Base-by-base conservation (phyloP, 1,284 basidiomycete genomes). In the Takashimella koratensis region DNA sequence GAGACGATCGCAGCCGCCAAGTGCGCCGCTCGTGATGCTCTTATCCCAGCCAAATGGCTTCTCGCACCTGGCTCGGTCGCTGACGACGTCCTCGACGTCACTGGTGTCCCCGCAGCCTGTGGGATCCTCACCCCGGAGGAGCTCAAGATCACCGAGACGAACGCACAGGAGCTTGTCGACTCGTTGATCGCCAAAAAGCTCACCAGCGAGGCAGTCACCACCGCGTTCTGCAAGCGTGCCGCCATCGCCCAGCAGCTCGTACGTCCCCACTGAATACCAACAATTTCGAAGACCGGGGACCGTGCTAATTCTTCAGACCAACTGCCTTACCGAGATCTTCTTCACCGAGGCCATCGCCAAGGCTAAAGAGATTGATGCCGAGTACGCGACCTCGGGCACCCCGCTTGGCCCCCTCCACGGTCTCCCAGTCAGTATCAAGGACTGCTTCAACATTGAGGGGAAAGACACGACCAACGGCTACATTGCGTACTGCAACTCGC, bases 201-300 rank as follows among this genome's bases (percentile, higher is more conserved):
- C 40, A 60, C 44, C 41, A 56, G 53, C 25, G 52, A 56, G 22
- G 59, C 60, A 16, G 64, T 67, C 1, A 60, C 58, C 2, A 25
- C 52, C 16, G 71, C 88, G 0, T 90, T 86, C 70, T 83, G 83
- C 67, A 90, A 90, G 75, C 79, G 88, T 23, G 86, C 88, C 0
- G 79, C 87, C 47, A 74, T 90, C 47, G 88, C 89, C 1, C 88
- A 90, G 52, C 89, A 90, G 66, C 72, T 88, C 13, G 88, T 88
- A 54, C 66, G 84, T 77, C 8, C n/a, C n/a, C 30, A 36, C n/a
- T 43, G 22, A 30, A 48, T 63, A 44, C 49, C 62, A 43, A 60
- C 67, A 1, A 52, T 49, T 44, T 53, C 58, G 45, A 46, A 49
- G 16, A n/a, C 42, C 8, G 42, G 42, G 10, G 16, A 8, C 12